These are phyloP conservation scores for Microdochium bolleyi DNA, from an alignment of 2,329 filamentous ascomycete genomes.

Conservation along the genomic window DNA sequence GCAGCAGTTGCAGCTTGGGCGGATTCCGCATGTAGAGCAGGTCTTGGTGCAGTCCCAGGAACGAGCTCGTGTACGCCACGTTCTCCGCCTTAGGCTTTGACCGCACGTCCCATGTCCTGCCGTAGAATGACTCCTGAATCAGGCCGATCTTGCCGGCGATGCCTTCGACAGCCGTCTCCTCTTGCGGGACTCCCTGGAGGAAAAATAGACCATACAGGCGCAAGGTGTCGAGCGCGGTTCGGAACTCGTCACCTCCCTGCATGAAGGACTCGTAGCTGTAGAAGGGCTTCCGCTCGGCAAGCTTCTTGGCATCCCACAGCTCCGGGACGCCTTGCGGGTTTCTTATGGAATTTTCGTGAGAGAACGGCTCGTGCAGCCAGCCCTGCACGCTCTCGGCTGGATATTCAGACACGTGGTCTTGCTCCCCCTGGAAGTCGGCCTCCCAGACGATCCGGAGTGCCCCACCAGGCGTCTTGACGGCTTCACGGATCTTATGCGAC, in stretches of 20 bases:
- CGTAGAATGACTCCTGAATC: conserved; percentile 84
- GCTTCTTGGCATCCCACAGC: conserved; percentile 23
- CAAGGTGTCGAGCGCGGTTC: conserved; percentile 54
- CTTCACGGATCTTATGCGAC: conserved; percentile 22
- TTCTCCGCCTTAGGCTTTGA: conserved; percentile 80
- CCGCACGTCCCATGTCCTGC: conserved; percentile 81
- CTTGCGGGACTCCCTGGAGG: conserved; percentile 63
- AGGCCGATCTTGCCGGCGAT: conserved; percentile 69
- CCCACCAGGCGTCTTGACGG: conserved; percentile 22
- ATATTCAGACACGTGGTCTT: conserved; percentile 24
- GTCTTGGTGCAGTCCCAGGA: conserved; percentile 88
- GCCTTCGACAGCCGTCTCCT: conserved; percentile 54
- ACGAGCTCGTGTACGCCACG: conserved; percentile 78
- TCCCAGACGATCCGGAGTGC: conserved; percentile 54
- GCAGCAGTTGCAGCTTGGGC: conserved; percentile 78
- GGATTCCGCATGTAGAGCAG: conserved; percentile 76
- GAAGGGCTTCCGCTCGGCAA: conserved; percentile 33
- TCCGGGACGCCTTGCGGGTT: neutral
- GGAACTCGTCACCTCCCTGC: conserved; percentile 46
- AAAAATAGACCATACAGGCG: conserved; percentile 66
- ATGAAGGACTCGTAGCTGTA: conserved; percentile 70
- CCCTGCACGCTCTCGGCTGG: conserved; percentile 13
- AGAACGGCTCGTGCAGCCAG: conserved; percentile 1
- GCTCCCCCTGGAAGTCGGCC: conserved; percentile 27
- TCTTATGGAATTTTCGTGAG: neutral